Evolutionary conservation across 2,329 filamentous ascomycete species (phyloP).

Genomic region (Botrytis tulipae): DNA sequence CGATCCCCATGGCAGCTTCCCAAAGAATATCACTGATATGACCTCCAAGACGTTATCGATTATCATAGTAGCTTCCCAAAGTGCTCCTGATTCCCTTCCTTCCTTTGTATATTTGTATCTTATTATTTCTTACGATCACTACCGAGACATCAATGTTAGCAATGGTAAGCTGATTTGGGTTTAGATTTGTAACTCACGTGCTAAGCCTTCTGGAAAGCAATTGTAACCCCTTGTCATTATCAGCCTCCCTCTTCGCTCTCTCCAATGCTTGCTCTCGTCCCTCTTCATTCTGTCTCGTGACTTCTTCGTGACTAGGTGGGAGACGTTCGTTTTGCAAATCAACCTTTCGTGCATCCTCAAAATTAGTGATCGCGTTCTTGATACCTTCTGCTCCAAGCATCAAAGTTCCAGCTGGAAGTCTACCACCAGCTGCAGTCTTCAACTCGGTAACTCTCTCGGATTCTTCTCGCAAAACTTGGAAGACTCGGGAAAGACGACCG

Average conservation of each 20-base stretch:
- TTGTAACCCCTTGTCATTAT: conserved; percentile 86
- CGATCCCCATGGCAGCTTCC: conserved; percentile 14
- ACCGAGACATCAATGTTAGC: conserved; percentile 14
- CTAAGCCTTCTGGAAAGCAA: conserved; percentile 87
- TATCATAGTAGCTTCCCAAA: conserved; percentile 17
- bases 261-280: conserved; percentile 80
- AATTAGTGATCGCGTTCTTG: conserved; percentile 95
- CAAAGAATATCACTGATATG: conserved; percentile 4
- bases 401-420: conserved; percentile 88
- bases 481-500: conserved; percentile 91
- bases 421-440: conserved; percentile 92
- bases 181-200: conserved; percentile 68
- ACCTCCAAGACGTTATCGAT: conserved; percentile 13
- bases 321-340: conserved; percentile 95
- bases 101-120: conserved; percentile 16
- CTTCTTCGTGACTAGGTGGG: conserved; percentile 89
- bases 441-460: conserved; percentile 95
- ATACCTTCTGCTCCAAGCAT: conserved; percentile 98
- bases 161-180: not conserved
- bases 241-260: conserved; percentile 81
- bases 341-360: conserved; percentile 95
- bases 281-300: conserved; percentile 76
- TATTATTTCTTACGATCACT: conserved; percentile 33
- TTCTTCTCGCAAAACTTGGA: conserved; percentile 97
- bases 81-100: not conserved